Evolutionary conservation across 768 basidiomycete species (phyloP).

Genomic region (Xerocomellus intermedius): DNA sequence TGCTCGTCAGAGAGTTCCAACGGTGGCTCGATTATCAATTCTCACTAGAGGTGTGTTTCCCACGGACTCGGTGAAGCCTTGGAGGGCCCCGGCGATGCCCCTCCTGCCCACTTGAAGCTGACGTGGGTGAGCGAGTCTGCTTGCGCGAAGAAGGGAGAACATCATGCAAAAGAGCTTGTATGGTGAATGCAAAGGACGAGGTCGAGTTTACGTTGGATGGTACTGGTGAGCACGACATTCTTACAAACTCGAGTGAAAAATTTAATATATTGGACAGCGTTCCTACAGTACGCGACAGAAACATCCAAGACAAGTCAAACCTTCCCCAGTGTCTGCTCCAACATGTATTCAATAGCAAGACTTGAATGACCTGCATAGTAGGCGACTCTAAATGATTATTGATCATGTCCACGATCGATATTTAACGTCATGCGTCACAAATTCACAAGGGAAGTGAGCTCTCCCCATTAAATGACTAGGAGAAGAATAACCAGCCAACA

Average conservation of each 20-base stretch:
- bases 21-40: not conserved
- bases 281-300: not conserved
- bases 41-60: slow-evolving; percentile 92
- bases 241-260: not conserved
- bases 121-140: slow-evolving; percentile 22
- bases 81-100: slow-evolving; percentile 45
- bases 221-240: slow-evolving; percentile 20
- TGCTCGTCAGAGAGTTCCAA: slow-evolving; percentile 1
- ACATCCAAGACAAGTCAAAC: too few species aligned
- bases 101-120: slow-evolving; percentile 14
- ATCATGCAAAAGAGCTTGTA: slow-evolving; percentile 8
- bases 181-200: not conserved
- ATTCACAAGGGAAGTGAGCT: slow-evolving; percentile 21
- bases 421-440: slow-evolving; percentile 16
- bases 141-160: slow-evolving; percentile 34
- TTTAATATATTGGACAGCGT: not conserved
- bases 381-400: slow-evolving; percentile 17
- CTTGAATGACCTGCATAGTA: not conserved
- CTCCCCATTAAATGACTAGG: slow-evolving; percentile 26
- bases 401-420: slow-evolving; percentile 10
- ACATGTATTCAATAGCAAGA: not conserved
- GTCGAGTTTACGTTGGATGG: not conserved
- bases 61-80: slow-evolving; percentile 84
- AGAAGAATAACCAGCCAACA: slow-evolving; percentile 19
- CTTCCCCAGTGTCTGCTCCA: not conserved